Evolutionary conservation across 1,284 basidiomycete species (phyloP), one percentile per base, ranked within the genome.

Genomic region (Crepidotus sp.): DNA sequence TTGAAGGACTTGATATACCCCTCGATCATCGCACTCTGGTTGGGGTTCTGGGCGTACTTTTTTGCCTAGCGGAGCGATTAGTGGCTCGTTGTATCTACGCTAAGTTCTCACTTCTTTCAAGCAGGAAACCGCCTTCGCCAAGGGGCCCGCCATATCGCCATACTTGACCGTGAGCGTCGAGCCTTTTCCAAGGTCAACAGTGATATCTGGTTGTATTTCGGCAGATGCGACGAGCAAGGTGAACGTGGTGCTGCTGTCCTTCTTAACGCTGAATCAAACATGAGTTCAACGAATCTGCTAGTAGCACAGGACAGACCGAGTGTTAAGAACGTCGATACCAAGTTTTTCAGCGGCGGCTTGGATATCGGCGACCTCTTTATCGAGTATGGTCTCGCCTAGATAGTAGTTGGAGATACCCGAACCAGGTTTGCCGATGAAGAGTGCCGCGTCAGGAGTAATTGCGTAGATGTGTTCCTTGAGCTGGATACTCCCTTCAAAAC

Each of bases 331-430:
- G 49, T 86, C 82, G 31, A 91, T 60, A 5, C 71, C 74, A 19
- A 81, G 66, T 49, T 77, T 77, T 62, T 91, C 88, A 1, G 83
- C 81, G 1, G 78, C 77, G 4, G 66, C 67, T 59, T 90, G 88
- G 8, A 91, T 73, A 2, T 73, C 71, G 14, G 76, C 74, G 13
- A 89, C 84, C 57, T 91, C 87, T 0, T 77, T 74, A 52, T 90
- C 83, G 13, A 73, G 70, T 21, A 83, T 77, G 7, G 71, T 60
- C 48, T 83, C 71, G 2, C 84, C 84, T 18, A 82, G 74, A 57
- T 91, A 91, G 61, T 91, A 91, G 58, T 88, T 87, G 22, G 81
- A 85, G 38, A 87, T 57, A 1, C 87, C 87, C 18, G 76, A 67
- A 41, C 65, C 71, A 30, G 79, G 82, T 59, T 91, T 90, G 42